phyloP scores from a whole-genome alignment of 768 basidiomycete species.

The Termitomyces sp. region DNA sequence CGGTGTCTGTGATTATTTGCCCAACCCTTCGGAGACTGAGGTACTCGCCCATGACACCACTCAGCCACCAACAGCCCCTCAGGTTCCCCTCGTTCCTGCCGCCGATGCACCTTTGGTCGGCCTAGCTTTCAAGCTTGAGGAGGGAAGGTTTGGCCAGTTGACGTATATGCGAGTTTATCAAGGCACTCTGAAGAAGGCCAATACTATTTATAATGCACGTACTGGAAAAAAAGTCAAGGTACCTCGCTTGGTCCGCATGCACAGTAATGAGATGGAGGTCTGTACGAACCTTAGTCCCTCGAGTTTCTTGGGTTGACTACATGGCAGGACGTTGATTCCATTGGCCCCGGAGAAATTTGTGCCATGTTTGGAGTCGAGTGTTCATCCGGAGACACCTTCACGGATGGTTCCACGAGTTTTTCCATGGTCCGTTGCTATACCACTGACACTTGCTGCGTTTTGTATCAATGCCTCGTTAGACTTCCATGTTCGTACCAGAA shows the following conservation, averaged over 20 bases:
- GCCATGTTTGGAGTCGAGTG: slow-evolving; percentile 99
- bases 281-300: slow-evolving; percentile 12
- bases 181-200: slow-evolving; percentile 83
- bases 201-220: slow-evolving; percentile 83
- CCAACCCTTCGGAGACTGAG: slow-evolving; percentile 75
- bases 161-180: slow-evolving; percentile 99
- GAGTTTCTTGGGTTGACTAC: background rate
- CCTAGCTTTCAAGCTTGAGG: slow-evolving; percentile 97
- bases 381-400: slow-evolving; percentile 96
- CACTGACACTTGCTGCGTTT: background rate
- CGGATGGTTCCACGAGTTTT: slow-evolving; percentile 81
- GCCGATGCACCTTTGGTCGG: slow-evolving; percentile 85
- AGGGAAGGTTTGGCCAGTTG: slow-evolving; percentile 93
- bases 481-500: slow-evolving; percentile 97
- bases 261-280: slow-evolving; percentile 99
- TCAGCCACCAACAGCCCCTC: slow-evolving; percentile 57
- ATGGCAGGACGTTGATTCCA: slow-evolving; percentile 77
- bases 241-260: slow-evolving; percentile 94
- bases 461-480: slow-evolving; percentile 41
- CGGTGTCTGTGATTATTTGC: slow-evolving; percentile 93
- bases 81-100: slow-evolving; percentile 75
- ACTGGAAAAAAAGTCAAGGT: slow-evolving; percentile 98
- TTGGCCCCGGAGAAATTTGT: slow-evolving; percentile 98
- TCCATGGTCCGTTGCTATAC: slow-evolving; percentile 69
- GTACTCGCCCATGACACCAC: slow-evolving; percentile 80